Base-by-base conservation (phyloP, 2,329 filamentous ascomycete genomes). In the Peltaster fructicola region DNA sequence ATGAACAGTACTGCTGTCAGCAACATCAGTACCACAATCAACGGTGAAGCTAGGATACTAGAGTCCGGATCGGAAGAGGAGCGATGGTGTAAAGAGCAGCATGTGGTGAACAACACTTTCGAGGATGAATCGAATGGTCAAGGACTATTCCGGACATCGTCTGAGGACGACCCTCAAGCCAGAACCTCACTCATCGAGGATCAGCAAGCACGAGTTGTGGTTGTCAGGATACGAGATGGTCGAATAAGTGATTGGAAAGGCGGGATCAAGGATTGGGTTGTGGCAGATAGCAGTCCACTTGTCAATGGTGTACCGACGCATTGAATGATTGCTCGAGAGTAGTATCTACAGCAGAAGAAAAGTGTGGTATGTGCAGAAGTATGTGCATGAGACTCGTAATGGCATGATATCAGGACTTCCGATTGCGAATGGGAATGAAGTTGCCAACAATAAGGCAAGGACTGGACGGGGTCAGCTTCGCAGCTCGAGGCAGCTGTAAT, bases 361-460 rank as follows among this genome's bases (percentile, higher is more conserved):
- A n/a, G n/a, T n/a, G n/a, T n/a, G n/a, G n/a, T n/a, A n/a, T n/a
- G n/a, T n/a, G n/a, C n/a, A n/a, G n/a, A n/a, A n/a, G n/a, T n/a
- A n/a, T n/a, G n/a, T n/a, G n/a, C n/a, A n/a, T n/a, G n/a, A n/a
- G n/a, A n/a, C n/a, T n/a, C n/a, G n/a, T n/a, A n/a, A n/a, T n/a
- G n/a, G n/a, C n/a, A n/a, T n/a, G n/a, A n/a, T n/a, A n/a, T n/a
- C n/a, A n/a, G n/a, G n/a, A n/a, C n/a, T n/a, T n/a, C n/a, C n/a
- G n/a, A n/a, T n/a, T n/a, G n/a, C n/a, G n/a, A n/a, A 91, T 82
- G 3, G 88, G 88, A 33, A 98, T 54, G 50, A 98, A 98, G 47
- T 98, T 98, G 24, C 88, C 88, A 23, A 98, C 76, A 44, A 98
- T 98, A 35, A 98, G 60, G 25, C 80, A 82, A 25, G 88, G 88